Percentiles rank a stretch among this genome's conserved stretches.
Evolutionary conservation across 2,329 filamentous ascomycete species (phyloP).

Genomic region (Pseudogymnoascus sp.): DNA sequence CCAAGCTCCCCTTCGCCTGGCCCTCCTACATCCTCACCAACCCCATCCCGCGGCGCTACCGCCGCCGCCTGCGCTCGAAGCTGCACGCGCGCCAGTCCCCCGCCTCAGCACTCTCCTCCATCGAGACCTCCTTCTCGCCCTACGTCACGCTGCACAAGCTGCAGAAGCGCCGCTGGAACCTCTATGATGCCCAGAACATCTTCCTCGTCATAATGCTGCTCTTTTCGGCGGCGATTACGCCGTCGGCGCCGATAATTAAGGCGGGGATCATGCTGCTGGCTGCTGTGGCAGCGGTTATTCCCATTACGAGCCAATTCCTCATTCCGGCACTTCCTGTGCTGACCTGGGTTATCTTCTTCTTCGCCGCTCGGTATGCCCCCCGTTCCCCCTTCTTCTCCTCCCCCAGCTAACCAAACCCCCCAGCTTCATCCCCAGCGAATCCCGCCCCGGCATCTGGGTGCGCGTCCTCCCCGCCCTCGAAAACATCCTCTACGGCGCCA

Average conservation of each 20-base stretch:
- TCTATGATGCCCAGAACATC: slow-evolving; percentile 79
- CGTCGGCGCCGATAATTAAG: slow-evolving; percentile 69
- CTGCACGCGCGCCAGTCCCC: slow-evolving; percentile 59
- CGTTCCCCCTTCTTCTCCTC: not conserved
- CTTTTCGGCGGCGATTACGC: slow-evolving; percentile 77
- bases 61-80: slow-evolving; percentile 60
- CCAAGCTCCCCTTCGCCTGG: slow-evolving; percentile 36
- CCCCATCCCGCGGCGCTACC: slow-evolving; percentile 56
- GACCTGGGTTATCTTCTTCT: slow-evolving; percentile 85
- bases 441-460: slow-evolving; percentile 90
- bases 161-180: slow-evolving; percentile 69
- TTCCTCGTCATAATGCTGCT: slow-evolving; percentile 65
- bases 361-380: slow-evolving; percentile 73
- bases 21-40: slow-evolving; percentile 36
- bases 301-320: slow-evolving; percentile 84
- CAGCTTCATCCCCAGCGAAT: slow-evolving; percentile 83
- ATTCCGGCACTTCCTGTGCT: slow-evolving; percentile 78
- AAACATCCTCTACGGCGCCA: slow-evolving; percentile 93
- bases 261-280: slow-evolving; percentile 60
- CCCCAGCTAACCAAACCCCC: not conserved
- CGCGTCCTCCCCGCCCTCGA: slow-evolving; percentile 89
- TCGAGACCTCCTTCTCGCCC: slow-evolving; percentile 78
- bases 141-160: slow-evolving; percentile 68
- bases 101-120: slow-evolving; percentile 62
- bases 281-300: slow-evolving; percentile 65